Conservation (phyloP, 768 basidiomycete genomes). For the Dioszegia hungarica region DNA sequence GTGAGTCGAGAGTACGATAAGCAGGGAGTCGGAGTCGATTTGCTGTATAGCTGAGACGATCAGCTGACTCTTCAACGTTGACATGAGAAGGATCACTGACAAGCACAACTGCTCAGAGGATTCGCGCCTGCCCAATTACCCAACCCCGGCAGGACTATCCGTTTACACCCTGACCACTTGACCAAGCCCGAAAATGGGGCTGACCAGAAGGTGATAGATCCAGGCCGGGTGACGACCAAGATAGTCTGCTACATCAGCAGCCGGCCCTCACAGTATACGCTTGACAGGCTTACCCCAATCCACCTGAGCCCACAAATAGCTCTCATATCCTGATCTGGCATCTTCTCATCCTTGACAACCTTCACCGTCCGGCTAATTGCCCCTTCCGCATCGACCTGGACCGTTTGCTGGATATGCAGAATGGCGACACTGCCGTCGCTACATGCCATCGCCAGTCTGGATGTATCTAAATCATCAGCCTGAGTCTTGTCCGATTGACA, state of each 20-base stretch:
- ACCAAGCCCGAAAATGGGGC: neutral
- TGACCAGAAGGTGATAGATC: constrained; percentile 26
- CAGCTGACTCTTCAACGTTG: neutral
- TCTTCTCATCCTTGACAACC: neutral
- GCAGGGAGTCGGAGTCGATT: constrained; percentile 7
- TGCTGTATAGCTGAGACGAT: constrained; percentile 21
- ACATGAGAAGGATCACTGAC: constrained; percentile 12
- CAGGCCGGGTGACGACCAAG: constrained; percentile 33
- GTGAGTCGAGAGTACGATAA: constrained; percentile 26
- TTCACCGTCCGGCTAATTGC: neutral
- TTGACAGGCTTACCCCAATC: constrained; percentile 19
- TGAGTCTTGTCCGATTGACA: neutral
- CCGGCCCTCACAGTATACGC: too few relatives aligned
- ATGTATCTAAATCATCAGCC: constrained; percentile 9
- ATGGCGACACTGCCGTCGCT: constrained; percentile 22
- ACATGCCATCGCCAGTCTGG: constrained; percentile 17
- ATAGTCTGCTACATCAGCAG: constrained; percentile 8
- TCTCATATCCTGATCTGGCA: constrained; percentile 18
- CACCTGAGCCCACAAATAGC: constrained; percentile 21
- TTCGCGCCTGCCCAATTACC: constrained; percentile 42
- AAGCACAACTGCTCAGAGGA: constrained; percentile 21
- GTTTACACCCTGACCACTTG: constrained; percentile 16
- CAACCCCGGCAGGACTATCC: constrained; percentile 12
- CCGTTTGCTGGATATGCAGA: constrained; percentile 11
- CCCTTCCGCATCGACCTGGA: neutral